Evolutionary conservation across 2,329 filamentous ascomycete species (phyloP), one percentile per base, ranked within the genome.

Genomic region (Aspergillus bombycis): DNA sequence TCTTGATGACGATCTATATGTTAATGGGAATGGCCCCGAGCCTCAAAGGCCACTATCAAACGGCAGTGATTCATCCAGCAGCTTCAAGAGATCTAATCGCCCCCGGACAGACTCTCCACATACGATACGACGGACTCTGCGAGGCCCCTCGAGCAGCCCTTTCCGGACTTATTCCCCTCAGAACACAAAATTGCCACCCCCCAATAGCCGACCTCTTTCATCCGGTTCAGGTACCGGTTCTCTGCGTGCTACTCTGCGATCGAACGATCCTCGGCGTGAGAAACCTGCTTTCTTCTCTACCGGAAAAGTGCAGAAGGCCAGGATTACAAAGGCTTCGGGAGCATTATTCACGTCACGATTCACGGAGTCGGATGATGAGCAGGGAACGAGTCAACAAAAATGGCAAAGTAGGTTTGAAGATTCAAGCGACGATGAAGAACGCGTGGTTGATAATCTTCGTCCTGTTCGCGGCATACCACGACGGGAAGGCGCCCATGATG

Each of bases 51-150:
- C 81, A 11, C 82, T 80, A 21, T 91, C 89, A 0, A 87, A 88
- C 68, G 89, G 86, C 32, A 92, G 90, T 71, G 89, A 92, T 69
- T 83, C 81, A 3, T 79, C 80, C 52, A 96, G 91, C 78, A 96
- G 92, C 74, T 97, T 97, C 80, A 90, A 87, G 72, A 89, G 92
- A 32, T 78, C 82, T 50, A 85, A 86, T 65, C 79, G 84, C 43
- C 74, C 80, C 7, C 78, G 78, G 46, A 77, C 82, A 50, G 83
- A 83, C 0, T 80, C 81, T 4, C 72, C 78, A 28, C 85, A 88
- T 59, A 84, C 81, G 1, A 92, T 96, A 82, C 89, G 89, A 62
- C 85, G 83, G 58, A 92, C 91, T 1, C 91, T 97, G 91, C 86
- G 93, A 63, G 79, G 78, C 26, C 36, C 81, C 23, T 75, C 79